These are phyloP conservation scores for Setaria italica DNA, from an alignment of 202 grass and related monocot species.

Conservation along the genomic window DNA sequence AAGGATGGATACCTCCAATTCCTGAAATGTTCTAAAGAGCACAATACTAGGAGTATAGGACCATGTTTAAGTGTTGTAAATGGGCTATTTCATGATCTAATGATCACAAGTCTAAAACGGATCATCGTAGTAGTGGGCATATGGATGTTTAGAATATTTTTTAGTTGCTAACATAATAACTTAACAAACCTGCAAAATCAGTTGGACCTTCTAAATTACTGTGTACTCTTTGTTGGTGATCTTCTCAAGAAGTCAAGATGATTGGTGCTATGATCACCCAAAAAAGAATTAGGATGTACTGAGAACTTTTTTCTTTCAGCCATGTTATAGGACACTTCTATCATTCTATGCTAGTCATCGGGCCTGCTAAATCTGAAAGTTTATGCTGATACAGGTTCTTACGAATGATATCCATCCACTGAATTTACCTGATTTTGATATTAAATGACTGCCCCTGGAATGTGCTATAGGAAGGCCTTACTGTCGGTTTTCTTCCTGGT, in stretches of 20 bases:
- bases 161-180: slow-evolving; percentile 16
- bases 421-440: slow-evolving; percentile 39
- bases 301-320: not conserved
- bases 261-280: slow-evolving; percentile 18
- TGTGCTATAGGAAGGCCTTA: slow-evolving; percentile 3
- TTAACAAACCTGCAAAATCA: slow-evolving; percentile 12
- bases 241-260: not conserved
- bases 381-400: not conserved
- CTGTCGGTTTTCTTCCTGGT: not conserved
- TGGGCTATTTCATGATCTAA: not conserved
- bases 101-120: not conserved
- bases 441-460: not conserved
- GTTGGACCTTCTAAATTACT: not conserved
- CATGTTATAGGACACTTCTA: not conserved
- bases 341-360: slow-evolving; percentile 1
- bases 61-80: not conserved
- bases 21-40: not conserved
- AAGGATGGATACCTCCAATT: not conserved
- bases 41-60: not conserved
- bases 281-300: not conserved
- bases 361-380: slow-evolving; percentile 1
- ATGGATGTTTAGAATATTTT: not conserved
- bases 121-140: slow-evolving; percentile 6
- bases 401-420: slow-evolving; percentile 7
- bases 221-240: slow-evolving; percentile 9